Base-by-base conservation (phyloP, 805 yeast species). In the Kazachstania africana region DNA sequence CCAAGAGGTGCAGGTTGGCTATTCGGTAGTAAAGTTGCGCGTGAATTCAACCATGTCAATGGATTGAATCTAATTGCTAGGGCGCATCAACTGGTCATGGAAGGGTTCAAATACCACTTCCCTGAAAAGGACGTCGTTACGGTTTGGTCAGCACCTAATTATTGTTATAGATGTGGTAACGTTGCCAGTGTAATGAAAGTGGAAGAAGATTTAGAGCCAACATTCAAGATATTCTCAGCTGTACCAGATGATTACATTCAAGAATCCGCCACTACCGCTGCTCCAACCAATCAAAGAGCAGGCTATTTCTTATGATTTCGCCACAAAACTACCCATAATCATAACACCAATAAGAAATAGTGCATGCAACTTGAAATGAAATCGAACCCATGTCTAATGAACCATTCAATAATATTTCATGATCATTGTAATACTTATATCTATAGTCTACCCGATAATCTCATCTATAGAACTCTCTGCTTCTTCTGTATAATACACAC, bases 1-100 rank as follows among this genome's bases (percentile, higher is more conserved):
- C 95, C 96, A 20, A 71, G 98, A 51, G 98, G 98, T 39, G 98
- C 98, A 0, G 98, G 98, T 9, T 88, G 97, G 97, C 62, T 88
- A 32, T 88, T 88, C 55, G 98, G 98, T 16, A 72, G 85, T 27
- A 79, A 80, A 54, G 96, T 91, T 16, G 91, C 95, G 12, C 64
- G 95, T 36, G 97, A 91, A 57, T 91, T 91, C 61, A 91, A 88
- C 60, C 94, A 91, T 57, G 93, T 88, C 34, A 88, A 91, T 55
- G 85, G 85, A 42, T 64, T 91, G 38, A 74, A 73, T 42, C 63
- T 88, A 44, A 85, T 88, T 36, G 96, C 98, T 8, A 70, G 98
- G 47, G 97, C 97, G 0, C 98, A 88, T 62, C 98, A 88, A 59
- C 71, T 88, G 56, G 97, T 91, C 14, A 93, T 91, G 95, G 98